Evolutionary conservation across 176 grass and related monocot species (phyloP).

Genomic region (Avena eriantha): DNA sequence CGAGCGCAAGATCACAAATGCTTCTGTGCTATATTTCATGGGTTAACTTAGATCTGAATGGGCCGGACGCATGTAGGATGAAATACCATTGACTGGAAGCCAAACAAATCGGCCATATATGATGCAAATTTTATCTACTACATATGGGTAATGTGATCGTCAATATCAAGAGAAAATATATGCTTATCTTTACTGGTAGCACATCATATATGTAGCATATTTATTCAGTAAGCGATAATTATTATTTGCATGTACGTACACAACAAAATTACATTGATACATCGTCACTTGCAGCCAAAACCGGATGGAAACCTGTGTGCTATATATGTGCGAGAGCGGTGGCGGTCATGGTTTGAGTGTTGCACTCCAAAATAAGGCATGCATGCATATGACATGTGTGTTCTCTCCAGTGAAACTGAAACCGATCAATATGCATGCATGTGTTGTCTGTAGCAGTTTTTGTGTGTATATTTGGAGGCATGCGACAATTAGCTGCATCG

Average conservation of each 20-base stretch:
- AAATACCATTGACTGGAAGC: background rate
- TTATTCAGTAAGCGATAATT: background rate
- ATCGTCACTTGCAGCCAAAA: background rate
- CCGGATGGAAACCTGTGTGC: background rate
- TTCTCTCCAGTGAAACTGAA: background rate
- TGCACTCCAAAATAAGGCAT: background rate
- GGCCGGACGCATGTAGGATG: background rate
- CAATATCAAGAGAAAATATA: constrained; percentile 16
- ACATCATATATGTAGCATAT: constrained; percentile 3
- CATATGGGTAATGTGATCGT: too few species aligned
- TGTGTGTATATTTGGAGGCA: background rate
- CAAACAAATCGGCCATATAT: too few species aligned
- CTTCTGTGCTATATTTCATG: background rate
- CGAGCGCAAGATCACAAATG: background rate
- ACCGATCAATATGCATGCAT: background rate
- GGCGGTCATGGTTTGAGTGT: background rate
- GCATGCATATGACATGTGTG: background rate
- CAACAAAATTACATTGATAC: background rate
- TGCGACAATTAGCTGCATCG: background rate
- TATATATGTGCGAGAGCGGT: background rate
- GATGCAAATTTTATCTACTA: background rate
- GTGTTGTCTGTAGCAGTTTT: background rate
- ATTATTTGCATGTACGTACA: background rate
- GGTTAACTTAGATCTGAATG: background rate
- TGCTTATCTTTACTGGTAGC: background rate